phyloP scores from a whole-genome alignment of 306 rosid species.

The Luffa acutangula region DNA sequence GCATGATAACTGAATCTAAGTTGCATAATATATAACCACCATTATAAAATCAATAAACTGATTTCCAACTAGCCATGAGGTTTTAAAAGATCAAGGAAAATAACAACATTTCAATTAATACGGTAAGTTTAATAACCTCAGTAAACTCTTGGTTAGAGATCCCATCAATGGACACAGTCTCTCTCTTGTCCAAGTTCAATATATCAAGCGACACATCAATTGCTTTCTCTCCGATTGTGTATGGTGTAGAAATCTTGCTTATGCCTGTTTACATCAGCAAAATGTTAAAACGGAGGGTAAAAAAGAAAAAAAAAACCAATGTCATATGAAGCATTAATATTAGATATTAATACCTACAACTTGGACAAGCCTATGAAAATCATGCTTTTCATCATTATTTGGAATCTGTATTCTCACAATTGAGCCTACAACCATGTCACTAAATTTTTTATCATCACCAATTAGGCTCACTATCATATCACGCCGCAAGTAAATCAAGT shows the following conservation, averaged over 20 bases:
- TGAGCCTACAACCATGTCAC: conserved; percentile 71
- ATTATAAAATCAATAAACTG: not conserved
- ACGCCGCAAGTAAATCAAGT: conserved; percentile 68
- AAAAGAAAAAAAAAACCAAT: not conserved
- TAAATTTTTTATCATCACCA: conserved; percentile 49
- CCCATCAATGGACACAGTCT: conserved; percentile 57
- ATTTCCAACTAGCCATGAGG: not conserved
- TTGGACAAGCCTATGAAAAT: conserved; percentile 87
- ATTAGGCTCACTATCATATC: conserved; percentile 49
- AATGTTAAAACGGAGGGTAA: not conserved
- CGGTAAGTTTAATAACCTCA: conserved; percentile 37
- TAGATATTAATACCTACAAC: conserved; percentile 55
- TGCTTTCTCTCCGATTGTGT: conserved; percentile 54
- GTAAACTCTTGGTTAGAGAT: conserved; percentile 81
- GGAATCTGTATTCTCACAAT: conserved; percentile 76
- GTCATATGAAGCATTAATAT: not conserved
- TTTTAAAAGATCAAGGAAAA: not conserved
- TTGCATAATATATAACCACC: not conserved
- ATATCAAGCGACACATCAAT: conserved; percentile 70
- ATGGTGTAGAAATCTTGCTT: conserved; percentile 55
- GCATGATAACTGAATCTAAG: not conserved
- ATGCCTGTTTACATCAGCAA: conserved; percentile 48
- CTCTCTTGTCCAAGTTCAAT: conserved; percentile 71
- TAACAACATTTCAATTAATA: not conserved
- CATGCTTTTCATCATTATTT: conserved; percentile 62